A percentile compares a stretch with the other conserved stretches of the same genome.
phyloP scores from a whole-genome alignment of 2,329 filamentous ascomycete species.

The Colletotrichum karsti region DNA sequence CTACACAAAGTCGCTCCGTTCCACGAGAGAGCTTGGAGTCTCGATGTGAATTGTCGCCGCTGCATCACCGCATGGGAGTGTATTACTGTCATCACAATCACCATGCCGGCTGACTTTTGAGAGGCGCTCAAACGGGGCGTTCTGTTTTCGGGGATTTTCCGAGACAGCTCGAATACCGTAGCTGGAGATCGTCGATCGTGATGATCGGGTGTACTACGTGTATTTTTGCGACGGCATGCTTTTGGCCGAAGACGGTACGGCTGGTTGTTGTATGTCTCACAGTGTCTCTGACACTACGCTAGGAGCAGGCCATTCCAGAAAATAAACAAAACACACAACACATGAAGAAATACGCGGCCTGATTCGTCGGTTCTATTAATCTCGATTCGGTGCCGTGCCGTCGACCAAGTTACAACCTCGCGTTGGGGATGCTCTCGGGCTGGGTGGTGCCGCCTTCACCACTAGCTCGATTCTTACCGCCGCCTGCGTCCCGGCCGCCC shows the following conservation, averaged over 20 bases:
- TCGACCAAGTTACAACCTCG: conserved; percentile 54
- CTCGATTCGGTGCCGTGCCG: conserved; percentile 53
- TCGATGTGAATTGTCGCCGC: neutral
- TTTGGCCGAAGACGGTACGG: neutral
- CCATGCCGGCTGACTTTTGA: neutral
- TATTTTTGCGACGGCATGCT: neutral
- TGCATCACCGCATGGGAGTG: neutral
- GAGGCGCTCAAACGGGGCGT: neutral
- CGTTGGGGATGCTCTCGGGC: conserved; percentile 55
- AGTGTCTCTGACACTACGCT: neutral
- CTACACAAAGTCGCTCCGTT: too few relatives aligned
- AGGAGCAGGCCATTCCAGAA: neutral
- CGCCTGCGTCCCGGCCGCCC: conserved; percentile 21
- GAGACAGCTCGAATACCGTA: neutral
- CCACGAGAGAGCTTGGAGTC: conserved; percentile 5
- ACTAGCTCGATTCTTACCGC: conserved; percentile 43
- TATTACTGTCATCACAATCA: too few relatives aligned
- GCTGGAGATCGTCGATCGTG: neutral
- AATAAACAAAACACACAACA: too few relatives aligned
- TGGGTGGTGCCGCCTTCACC: conserved; percentile 60
- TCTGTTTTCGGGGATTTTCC: neutral
- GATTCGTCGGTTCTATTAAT: neutral
- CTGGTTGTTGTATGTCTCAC: neutral
- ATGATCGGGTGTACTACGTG: neutral
- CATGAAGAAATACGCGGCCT: too few relatives aligned